Percentiles rank a stretch among this genome's conserved stretches.
Conservation (phyloP, 2,329 filamentous ascomycete genomes). For the Beauveria asiatica region DNA sequence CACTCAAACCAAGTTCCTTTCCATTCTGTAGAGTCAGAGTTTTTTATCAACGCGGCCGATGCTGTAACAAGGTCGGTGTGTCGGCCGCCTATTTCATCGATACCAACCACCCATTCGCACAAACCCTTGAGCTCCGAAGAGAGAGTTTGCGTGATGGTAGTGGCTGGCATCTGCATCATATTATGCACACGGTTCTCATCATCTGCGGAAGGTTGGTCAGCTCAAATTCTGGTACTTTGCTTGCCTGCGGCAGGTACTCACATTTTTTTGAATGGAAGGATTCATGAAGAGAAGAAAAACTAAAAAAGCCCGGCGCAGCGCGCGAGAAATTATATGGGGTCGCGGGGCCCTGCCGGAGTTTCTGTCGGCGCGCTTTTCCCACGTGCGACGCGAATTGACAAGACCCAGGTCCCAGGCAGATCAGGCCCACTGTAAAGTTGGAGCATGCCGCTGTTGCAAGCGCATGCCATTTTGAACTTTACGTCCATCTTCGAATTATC, state of each 20-base stretch:
- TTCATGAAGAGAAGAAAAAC: conserved; percentile 59
- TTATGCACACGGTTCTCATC: conserved; percentile 99
- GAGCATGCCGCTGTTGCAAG: background rate
- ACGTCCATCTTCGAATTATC: background rate
- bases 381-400: no score
- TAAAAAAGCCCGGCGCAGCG: conserved; percentile 24
- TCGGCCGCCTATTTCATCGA: conserved; percentile 97
- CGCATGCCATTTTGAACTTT: background rate
- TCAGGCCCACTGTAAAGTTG: conserved; percentile 10
- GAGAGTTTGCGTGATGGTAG: conserved; percentile 69
- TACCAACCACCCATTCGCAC: conserved; percentile 55
- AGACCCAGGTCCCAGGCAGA: background rate
- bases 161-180: conserved; percentile 69
- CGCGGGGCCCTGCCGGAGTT: conserved; percentile 18
- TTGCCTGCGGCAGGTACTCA: conserved; percentile 42
- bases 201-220: conserved; percentile 52
- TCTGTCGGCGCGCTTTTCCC: conserved; percentile 18
- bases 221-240: conserved; percentile 14
- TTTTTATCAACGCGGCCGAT: conserved; percentile 94
- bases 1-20: conserved; percentile 16
- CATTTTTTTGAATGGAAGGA: conserved; percentile 99
- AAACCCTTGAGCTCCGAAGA: conserved; percentile 84
- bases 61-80: conserved; percentile 96
- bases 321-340: conserved; percentile 29
- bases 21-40: conserved; percentile 68